Conservation (phyloP, 345 rosid genomes). For the Cardamine occulta region DNA sequence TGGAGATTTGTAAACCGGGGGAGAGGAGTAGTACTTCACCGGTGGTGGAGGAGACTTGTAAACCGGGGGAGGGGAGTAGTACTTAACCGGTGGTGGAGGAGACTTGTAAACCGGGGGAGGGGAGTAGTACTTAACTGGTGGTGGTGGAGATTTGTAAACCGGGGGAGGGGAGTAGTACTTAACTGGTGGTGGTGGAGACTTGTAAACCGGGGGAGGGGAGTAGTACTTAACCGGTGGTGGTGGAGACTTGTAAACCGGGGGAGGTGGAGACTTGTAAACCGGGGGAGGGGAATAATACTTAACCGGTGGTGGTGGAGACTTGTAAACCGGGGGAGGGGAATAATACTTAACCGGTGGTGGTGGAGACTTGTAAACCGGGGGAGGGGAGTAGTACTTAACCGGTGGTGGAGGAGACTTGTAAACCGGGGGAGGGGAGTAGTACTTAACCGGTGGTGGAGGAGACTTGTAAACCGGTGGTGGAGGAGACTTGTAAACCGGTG, state of each 20-base stretch:
- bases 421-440: slow-evolving; percentile 9
- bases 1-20: slow-evolving; percentile 33
- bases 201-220: slow-evolving; percentile 24
- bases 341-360: slow-evolving; percentile 32
- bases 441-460: neutral
- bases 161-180: slow-evolving; percentile 19
- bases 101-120: slow-evolving; percentile 30
- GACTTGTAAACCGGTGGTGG: slow-evolving; percentile 40
- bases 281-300: neutral
- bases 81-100: slow-evolving; percentile 24
- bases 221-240: slow-evolving; percentile 28
- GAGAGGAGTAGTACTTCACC: slow-evolving; percentile 17
- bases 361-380: slow-evolving; percentile 20
- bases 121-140: no score
- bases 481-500: slow-evolving; percentile 24
- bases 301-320: slow-evolving; percentile 6
- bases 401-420: slow-evolving; percentile 8
- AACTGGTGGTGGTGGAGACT: slow-evolving; percentile 39
- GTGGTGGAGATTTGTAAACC: slow-evolving; percentile 26
- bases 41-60: slow-evolving; percentile 26
- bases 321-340: slow-evolving; percentile 32
- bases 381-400: no score
- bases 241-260: slow-evolving; percentile 29
- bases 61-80: slow-evolving; percentile 23
- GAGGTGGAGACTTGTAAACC: no score